phyloP scores from a whole-genome alignment of 1,139 yeast genomes.

The Diutina mesorugosa region DNA sequence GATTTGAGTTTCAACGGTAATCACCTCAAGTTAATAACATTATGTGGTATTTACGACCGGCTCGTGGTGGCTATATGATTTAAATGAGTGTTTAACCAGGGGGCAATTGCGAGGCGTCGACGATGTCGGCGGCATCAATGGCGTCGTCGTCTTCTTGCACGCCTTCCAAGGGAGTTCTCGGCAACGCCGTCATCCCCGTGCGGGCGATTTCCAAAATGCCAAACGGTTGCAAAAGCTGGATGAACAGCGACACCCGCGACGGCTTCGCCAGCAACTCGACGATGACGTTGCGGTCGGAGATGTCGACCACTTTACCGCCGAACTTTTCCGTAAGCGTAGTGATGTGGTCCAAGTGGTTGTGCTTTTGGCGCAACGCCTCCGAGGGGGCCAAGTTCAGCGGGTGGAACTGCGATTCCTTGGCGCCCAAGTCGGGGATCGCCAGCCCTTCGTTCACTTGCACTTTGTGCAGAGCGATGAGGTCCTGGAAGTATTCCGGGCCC shows the following conservation, averaged over 20 bases:
- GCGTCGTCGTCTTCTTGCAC: conserved; percentile 30
- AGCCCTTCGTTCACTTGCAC: conserved; percentile 26
- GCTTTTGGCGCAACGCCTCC: conserved; percentile 90
- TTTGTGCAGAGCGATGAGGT: conserved; percentile 79
- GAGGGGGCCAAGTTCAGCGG: conserved; percentile 86
- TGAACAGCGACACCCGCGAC: conserved; percentile 71
- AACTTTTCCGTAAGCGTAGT: conserved; percentile 71
- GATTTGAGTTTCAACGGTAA: too few species aligned
- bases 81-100: conserved; percentile 51
- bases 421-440: conserved; percentile 33
- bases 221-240: conserved; percentile 85
- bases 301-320: conserved; percentile 88
- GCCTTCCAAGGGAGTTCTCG: conserved; percentile 76
- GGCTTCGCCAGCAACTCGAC: conserved; percentile 94
- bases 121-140: conserved; percentile 55
- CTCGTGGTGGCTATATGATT: background rate
- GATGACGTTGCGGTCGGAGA: conserved; percentile 86
- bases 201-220: conserved; percentile 94
- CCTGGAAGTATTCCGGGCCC: conserved; percentile 97
- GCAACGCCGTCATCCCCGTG: conserved; percentile 97
- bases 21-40: too few species aligned
- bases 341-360: conserved; percentile 75
- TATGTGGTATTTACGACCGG: too few species aligned
- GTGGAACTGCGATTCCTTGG: conserved; percentile 52
- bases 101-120: conserved; percentile 76